Base-by-base conservation (phyloP, 768 basidiomycete genomes). In the Lentinus tigrinus region DNA sequence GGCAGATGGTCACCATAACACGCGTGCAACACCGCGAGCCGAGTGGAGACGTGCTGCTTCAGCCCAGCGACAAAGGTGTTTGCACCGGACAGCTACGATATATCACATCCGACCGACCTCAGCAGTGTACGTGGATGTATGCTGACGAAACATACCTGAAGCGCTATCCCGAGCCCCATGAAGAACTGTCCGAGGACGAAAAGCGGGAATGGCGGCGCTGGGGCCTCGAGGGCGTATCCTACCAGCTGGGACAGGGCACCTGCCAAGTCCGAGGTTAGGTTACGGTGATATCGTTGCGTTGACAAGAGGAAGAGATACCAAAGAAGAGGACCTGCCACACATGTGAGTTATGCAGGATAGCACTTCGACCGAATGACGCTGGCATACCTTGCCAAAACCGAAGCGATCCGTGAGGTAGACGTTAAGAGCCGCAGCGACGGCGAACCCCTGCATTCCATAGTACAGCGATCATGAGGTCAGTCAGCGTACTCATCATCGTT, bases 11-110 rank as follows among this genome's bases (percentile, higher is more conserved):
- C 46, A 80, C 87, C 87, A 63, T 89, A 90, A 2, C 80, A 75
- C 8, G 85, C 85, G 62, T 88, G 85, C 16, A 89, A 65, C 17
- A 91, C 47, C 7, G 87, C 84, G 85, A 93, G 88, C 66, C 89
- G 89, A 0, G 74, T 68, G 57, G 84, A 78, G 0, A 83, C 69
- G 44, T 84, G 78, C n/a, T 78, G 71, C 57, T 78, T 78, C 10
- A 89, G 71, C 43, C 74, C 77, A 4, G 85, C 87, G 9, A 91
- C 82, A 58, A 81, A 90, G 8, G 84, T 86, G 64, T 88, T 88
- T 1, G 87, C 80, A 70, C 88, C 88, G 0, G 89, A 87, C 59
- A 89, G 84, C 85, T 89, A 19, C 5, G 7, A 24, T 23, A 21
- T 23, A 5, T 46, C 26, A n/a, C 26, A 3, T 44, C 23, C 14